phyloP scores from a whole-genome alignment of 257 asterid species.

The Thymus quinquecostatus region DNA sequence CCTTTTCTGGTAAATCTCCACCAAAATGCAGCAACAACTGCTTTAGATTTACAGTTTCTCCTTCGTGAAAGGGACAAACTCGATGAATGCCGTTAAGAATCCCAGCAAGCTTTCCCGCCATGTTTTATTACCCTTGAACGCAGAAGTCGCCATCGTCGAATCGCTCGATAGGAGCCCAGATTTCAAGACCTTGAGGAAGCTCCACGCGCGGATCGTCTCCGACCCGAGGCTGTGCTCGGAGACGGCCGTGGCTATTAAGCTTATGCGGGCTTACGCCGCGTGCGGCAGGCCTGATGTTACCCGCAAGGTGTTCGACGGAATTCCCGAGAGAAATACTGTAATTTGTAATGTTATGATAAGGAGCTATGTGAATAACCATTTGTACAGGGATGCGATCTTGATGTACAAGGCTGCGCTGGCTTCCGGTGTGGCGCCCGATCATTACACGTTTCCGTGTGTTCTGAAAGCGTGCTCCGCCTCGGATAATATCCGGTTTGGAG shows the following conservation, averaged over 20 bases:
- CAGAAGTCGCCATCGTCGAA: conserved; percentile 34
- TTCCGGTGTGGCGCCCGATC: conserved; percentile 58
- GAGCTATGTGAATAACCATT: conserved; percentile 73
- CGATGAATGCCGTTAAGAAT: conserved; percentile 35
- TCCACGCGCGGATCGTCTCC: conserved; percentile 58
- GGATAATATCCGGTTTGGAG: conserved; percentile 49
- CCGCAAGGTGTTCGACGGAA: conserved; percentile 74
- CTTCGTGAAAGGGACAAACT: not conserved
- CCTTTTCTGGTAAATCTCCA: too few species aligned
- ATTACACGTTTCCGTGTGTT: conserved; percentile 79
- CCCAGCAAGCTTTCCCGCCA: conserved; percentile 46
- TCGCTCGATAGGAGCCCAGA: conserved; percentile 58
- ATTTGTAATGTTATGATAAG: conserved; percentile 66
- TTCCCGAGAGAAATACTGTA: conserved; percentile 58
- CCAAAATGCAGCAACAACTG: not conserved
- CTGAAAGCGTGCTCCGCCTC: conserved; percentile 79
- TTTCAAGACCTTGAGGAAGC: conserved; percentile 45
- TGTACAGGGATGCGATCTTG: conserved; percentile 54
- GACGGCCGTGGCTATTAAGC: conserved; percentile 59
- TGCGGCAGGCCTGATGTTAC: conserved; percentile 49
- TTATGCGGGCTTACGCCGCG: conserved; percentile 79
- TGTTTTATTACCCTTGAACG: conserved; percentile 31
- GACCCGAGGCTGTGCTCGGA: conserved; percentile 53
- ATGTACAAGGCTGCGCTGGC: conserved; percentile 56
- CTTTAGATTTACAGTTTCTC: too few species aligned